Evolutionary conservation across 768 basidiomycete genomes (phyloP).

Genomic region (Lactarius tabidus): DNA sequence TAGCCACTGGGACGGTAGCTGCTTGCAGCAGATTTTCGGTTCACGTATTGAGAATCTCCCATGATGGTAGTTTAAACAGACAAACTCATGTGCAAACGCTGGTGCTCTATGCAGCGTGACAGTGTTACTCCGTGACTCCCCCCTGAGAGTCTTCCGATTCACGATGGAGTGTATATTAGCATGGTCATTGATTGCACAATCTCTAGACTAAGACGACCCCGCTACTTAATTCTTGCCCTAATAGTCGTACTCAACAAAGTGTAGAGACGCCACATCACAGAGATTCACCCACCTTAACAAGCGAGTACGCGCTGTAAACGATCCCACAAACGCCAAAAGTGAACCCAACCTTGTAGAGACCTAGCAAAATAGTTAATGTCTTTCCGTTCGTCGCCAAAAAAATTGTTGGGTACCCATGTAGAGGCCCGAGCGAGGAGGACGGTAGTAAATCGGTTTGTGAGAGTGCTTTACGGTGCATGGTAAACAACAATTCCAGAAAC

Average conservation of each 20-base stretch:
- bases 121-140: no score
- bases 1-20: slow-evolving; percentile 53
- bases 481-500: not conserved
- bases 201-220: not conserved
- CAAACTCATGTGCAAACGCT: not conserved
- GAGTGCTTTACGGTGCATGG: slow-evolving; percentile 32
- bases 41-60: slow-evolving; percentile 36
- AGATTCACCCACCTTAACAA: slow-evolving; percentile 37
- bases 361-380: slow-evolving; percentile 34
- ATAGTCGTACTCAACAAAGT: not conserved
- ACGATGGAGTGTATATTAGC: slow-evolving; percentile 3
- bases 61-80: slow-evolving; percentile 1
- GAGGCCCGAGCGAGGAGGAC: slow-evolving; percentile 56
- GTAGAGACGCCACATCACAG: not conserved
- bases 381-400: not conserved
- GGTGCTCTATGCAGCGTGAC: not conserved
- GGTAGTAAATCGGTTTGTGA: slow-evolving; percentile 52
- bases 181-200: slow-evolving; percentile 4
- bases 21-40: slow-evolving; percentile 39
- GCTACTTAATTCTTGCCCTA: slow-evolving; percentile 17
- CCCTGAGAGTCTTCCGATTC: no score
- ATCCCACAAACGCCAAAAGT: slow-evolving; percentile 52
- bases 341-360: slow-evolving; percentile 51
- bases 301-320: slow-evolving; percentile 44
- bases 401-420: slow-evolving; percentile 51